Evolutionary conservation across 1,284 basidiomycete species (phyloP).

Genomic region (Anthracocystis walkeri): DNA sequence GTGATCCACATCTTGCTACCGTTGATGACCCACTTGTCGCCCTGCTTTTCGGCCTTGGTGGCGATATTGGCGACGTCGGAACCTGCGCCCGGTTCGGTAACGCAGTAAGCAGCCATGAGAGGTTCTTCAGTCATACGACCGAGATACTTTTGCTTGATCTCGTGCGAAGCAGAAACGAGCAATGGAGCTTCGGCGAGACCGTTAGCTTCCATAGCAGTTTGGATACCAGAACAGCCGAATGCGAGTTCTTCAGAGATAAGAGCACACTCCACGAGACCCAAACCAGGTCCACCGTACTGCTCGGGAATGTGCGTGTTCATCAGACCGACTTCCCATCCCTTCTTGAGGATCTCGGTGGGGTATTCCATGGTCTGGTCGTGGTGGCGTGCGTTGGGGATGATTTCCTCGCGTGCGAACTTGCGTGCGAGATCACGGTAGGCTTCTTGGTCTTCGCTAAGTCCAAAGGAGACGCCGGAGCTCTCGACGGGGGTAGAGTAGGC

Average conservation of each 20-base stretch:
- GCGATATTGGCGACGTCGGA: slow-evolving; percentile 72
- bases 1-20: slow-evolving; percentile 74
- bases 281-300: slow-evolving; percentile 73
- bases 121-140: slow-evolving; percentile 75
- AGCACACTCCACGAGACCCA: slow-evolving; percentile 72
- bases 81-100: slow-evolving; percentile 74
- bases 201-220: slow-evolving; percentile 72
- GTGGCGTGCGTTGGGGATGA: slow-evolving; percentile 72
- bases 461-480: slow-evolving; percentile 57
- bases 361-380: slow-evolving; percentile 70
- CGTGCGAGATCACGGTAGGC: slow-evolving; percentile 72
- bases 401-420: slow-evolving; percentile 72
- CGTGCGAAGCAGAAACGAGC: slow-evolving; percentile 73
- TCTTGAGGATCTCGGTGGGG: slow-evolving; percentile 74
- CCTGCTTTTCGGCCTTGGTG: slow-evolving; percentile 72
- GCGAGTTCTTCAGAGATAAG: slow-evolving; percentile 73
- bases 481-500: slow-evolving; percentile 42
- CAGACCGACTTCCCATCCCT: slow-evolving; percentile 67
- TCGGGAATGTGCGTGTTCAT: slow-evolving; percentile 68
- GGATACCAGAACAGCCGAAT: slow-evolving; percentile 74
- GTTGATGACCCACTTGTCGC: slow-evolving; percentile 72
- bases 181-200: slow-evolving; percentile 74
- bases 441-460: slow-evolving; percentile 69
- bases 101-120: slow-evolving; percentile 74
- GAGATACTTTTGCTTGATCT: slow-evolving; percentile 73